Conservation (phyloP, 192 early-diverging fungal species). For the Geranomyces variabilis region DNA sequence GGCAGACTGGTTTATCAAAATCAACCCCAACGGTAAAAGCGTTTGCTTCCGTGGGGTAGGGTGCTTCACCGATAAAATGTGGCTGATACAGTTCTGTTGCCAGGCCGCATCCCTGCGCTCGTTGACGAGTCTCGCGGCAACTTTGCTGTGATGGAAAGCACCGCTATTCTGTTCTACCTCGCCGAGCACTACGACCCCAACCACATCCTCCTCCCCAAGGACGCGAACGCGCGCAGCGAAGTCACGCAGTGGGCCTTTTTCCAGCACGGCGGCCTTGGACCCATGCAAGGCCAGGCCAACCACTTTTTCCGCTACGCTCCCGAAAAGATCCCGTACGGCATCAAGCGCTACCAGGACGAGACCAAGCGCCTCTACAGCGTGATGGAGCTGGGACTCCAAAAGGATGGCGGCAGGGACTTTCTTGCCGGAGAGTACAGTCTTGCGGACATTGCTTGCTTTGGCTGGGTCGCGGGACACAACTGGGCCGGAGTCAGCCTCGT, state of each 20-base stretch:
- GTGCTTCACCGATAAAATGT: not conserved
- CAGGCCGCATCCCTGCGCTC: conserved; percentile 51
- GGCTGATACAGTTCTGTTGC: not conserved
- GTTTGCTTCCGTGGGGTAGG: not conserved
- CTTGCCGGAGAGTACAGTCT: conserved; percentile 48
- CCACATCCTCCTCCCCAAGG: conserved; percentile 46
- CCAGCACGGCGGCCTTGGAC: conserved; percentile 41
- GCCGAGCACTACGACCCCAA: conserved; percentile 57
- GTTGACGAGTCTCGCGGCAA: conserved; percentile 52
- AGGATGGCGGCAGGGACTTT: conserved; percentile 22
- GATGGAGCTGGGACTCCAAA: conserved; percentile 33
- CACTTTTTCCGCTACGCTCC: conserved; percentile 53
- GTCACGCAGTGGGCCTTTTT: conserved; percentile 63
- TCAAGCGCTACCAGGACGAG: conserved; percentile 60
- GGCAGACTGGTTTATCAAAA: conserved; percentile 52
- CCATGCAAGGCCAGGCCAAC: conserved; percentile 51
- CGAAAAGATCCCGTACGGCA: conserved; percentile 58
- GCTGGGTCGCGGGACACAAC: conserved; percentile 39
- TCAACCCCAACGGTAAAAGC: conserved; percentile 54
- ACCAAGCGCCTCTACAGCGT: conserved; percentile 52
- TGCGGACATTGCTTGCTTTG: conserved; percentile 57
- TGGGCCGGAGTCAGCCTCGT: conserved; percentile 33
- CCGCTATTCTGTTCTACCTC: conserved; percentile 62
- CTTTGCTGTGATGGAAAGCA: conserved; percentile 60
- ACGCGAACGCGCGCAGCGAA: conserved; percentile 44